phyloP scores from a whole-genome alignment of 2,329 filamentous ascomycete genomes.

The Stachybotrys chartarum region DNA sequence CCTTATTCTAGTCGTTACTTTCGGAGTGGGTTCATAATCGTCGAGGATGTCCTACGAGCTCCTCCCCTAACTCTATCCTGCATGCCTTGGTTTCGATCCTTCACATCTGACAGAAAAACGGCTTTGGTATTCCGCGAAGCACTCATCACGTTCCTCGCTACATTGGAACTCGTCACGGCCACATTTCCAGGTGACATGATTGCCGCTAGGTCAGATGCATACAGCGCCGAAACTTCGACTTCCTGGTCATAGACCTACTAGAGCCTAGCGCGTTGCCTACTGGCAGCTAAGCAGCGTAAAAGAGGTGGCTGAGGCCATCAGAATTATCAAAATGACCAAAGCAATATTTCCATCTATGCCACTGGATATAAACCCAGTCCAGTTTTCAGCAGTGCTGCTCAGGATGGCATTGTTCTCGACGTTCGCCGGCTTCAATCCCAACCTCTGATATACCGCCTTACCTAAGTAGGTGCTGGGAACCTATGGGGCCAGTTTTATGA shows the following conservation, averaged over 20 bases:
- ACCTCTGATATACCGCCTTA: not conserved
- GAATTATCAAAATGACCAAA: not conserved
- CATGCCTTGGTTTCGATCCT: no score
- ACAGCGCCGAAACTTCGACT: not conserved
- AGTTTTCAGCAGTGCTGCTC: not conserved
- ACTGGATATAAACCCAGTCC: not conserved
- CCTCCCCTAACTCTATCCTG: no score
- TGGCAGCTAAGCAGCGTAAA: not conserved
- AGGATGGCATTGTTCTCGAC: not conserved
- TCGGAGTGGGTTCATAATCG: no score
- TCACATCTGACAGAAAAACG: no score
- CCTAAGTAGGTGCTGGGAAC: not conserved
- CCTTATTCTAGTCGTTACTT: no score
- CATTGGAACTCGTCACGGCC: no score
- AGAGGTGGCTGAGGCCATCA: not conserved
- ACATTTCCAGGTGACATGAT: not conserved
- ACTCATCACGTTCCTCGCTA: no score
- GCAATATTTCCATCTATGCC: not conserved
- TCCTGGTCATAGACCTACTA: slow-evolving; percentile 1
- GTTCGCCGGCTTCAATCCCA: not conserved
- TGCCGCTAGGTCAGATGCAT: not conserved
- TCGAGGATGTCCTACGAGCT: no score
- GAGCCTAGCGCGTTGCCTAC: not conserved
- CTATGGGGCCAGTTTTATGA: slow-evolving; percentile 1
- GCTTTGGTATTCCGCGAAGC: no score